Base-by-base conservation (phyloP, 106 monocot genomes). In the Xerophyta viscosa region DNA sequence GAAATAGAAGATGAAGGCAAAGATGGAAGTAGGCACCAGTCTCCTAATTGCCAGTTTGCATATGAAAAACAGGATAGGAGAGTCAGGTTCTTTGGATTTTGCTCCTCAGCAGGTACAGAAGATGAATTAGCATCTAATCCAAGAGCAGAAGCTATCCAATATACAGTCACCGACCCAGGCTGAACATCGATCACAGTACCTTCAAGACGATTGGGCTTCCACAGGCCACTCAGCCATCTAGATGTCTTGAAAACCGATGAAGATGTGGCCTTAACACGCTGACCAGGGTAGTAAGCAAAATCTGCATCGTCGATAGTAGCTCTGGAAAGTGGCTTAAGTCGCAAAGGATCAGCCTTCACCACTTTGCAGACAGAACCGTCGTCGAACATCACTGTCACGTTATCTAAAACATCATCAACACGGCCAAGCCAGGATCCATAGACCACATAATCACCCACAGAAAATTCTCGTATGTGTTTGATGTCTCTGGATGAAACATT, bases 301-400 rank as follows among this genome's bases (percentile, higher is more conserved):
- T 51, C 65, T 39, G 68, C 27, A 50, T 91, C 86, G 37, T 74
- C 74, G 50, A 68, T 51, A 15, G 74, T 37, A 55, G 80, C 73
- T 33, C 64, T 79, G 6, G 55, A 68, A 67, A 83, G 68, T 10
- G 92, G 75, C 54, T 76, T 79, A 15, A 92, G 73, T n/a, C 68
- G 56, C 69, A 70, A 58, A 12, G 77, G 86, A 48, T 99, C 98
- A 14, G 98, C 90, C 48, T 77, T 89, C 28, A 71, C 43, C 43
- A 99, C 98, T 80, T 90, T 86, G 67, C 98, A 99, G 2, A 86
- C 54, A 19, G 98, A 86, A 20, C 98, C 86, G 77, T 99, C 98
- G 67, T 99, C 90, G 70, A 99, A 86, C 42, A 74, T 36, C 19
- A 99, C 80, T 22, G 82, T 99, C 41, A 99, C 98, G 65, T 99